A percentile compares a stretch with the other conserved stretches of the same genome.
phyloP scores from a whole-genome alignment of 495 filamentous ascomycete species.

The Trichoderma reesei region DNA sequence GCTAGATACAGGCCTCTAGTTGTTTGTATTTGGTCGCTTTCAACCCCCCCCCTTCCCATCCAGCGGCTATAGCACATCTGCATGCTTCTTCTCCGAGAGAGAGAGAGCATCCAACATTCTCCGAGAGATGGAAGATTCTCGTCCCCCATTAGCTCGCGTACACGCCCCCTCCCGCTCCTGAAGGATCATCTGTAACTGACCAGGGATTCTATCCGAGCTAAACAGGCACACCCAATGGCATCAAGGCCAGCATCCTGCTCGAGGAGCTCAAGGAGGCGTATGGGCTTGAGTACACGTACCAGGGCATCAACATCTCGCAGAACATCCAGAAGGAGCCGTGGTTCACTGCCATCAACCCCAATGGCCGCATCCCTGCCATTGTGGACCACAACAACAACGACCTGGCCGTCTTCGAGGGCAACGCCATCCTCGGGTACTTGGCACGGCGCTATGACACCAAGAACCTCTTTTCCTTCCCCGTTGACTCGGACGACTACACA shows the following conservation, averaged over 20 bases:
- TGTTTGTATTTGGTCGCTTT: background rate
- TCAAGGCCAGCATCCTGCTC: slow-evolving; percentile 67
- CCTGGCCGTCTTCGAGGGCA: slow-evolving; percentile 68
- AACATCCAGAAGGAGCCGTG: slow-evolving; percentile 69
- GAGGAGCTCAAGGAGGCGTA: slow-evolving; percentile 58
- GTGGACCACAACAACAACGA: slow-evolving; percentile 51
- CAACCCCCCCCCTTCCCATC: background rate
- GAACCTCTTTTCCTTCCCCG: slow-evolving; percentile 65
- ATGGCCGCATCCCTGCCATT: slow-evolving; percentile 79
- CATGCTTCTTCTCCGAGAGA: background rate
- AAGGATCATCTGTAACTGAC: background rate
- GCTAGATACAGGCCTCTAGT: background rate
- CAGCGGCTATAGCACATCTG: background rate
- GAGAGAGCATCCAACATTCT: background rate
- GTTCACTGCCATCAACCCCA: slow-evolving; percentile 60
- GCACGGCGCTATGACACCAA: slow-evolving; percentile 66
- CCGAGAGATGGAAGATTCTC: background rate
- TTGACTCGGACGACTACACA: slow-evolving; percentile 57
- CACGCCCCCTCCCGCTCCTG: background rate
- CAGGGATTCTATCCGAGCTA: background rate
- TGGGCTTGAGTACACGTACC: slow-evolving; percentile 48
- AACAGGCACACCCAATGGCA: slow-evolving; percentile 35
- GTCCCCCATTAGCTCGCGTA: background rate
- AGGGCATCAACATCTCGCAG: slow-evolving; percentile 59
- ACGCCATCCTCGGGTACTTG: slow-evolving; percentile 70